A percentile compares a stretch with the other conserved stretches of the same genome.
These are phyloP conservation scores for Pyrenula aspistea DNA, from an alignment of 495 filamentous ascomycete genomes.

Conservation along the genomic window DNA sequence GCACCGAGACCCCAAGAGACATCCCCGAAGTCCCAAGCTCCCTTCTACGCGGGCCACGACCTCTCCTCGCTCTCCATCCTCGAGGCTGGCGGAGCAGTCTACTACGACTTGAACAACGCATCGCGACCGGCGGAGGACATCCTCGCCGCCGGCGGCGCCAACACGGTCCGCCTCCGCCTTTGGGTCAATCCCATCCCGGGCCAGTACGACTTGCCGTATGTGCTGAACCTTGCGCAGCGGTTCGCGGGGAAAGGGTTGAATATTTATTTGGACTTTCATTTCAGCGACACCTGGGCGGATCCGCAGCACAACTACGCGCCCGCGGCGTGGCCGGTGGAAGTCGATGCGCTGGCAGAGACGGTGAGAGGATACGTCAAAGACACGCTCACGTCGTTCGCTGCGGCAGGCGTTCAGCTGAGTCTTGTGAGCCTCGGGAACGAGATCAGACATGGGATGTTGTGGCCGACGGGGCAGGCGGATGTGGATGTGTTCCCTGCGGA, in stretches of 20 bases:
- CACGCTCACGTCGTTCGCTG: conserved; percentile 46
- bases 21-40: conserved; percentile 21
- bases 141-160: conserved; percentile 3
- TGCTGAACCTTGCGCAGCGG: conserved; percentile 30
- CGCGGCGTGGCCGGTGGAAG: conserved; percentile 44
- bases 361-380: conserved; percentile 55
- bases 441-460: conserved; percentile 50
- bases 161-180: neutral
- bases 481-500: neutral
- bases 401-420: conserved; percentile 37
- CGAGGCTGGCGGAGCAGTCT: conserved; percentile 46
- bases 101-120: conserved; percentile 41
- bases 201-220: conserved; percentile 33
- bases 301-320: conserved; percentile 35
- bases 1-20: neutral
- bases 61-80: conserved; percentile 59
- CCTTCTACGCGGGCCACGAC: conserved; percentile 57
- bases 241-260: conserved; percentile 49
- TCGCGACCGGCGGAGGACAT: conserved; percentile 10
- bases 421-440: conserved; percentile 63
- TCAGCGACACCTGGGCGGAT: conserved; percentile 54
- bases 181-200: neutral
- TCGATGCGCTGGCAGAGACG: conserved; percentile 44
- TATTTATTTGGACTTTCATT: conserved; percentile 61
- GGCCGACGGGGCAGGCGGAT: conserved; percentile 38